Conservation (phyloP, 495 filamentous ascomycete species). For the Penicillium subrubescens region DNA sequence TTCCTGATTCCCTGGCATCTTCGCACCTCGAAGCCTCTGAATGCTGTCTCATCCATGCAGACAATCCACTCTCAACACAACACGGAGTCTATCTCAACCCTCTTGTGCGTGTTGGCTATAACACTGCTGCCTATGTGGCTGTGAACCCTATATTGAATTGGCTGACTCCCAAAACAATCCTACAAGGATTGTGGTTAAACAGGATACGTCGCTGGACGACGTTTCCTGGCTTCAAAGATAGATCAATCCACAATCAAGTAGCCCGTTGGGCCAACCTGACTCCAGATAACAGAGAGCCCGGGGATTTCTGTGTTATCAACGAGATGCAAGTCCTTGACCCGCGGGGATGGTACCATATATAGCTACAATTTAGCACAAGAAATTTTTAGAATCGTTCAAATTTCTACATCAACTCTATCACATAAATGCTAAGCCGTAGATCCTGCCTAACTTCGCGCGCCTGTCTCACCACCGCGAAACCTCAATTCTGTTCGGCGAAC, state of each 20-base stretch:
- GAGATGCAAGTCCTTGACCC: slow-evolving; percentile 80
- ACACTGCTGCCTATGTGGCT: slow-evolving; percentile 55
- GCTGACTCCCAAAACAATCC: slow-evolving; percentile 36
- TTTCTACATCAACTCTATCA: background rate
- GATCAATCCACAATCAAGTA: slow-evolving; percentile 40
- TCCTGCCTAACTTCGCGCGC: background rate
- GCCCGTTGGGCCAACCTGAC: slow-evolving; percentile 43
- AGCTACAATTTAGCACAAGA: background rate
- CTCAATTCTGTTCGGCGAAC: background rate
- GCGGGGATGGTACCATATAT: slow-evolving; percentile 80
- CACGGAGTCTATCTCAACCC: slow-evolving; percentile 79
- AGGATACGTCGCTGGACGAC: slow-evolving; percentile 54
- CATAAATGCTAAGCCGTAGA: background rate
- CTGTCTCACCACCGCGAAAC: no score
- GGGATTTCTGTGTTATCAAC: slow-evolving; percentile 71
- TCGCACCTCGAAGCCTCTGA: slow-evolving; percentile 77
- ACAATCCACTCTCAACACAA: slow-evolving; percentile 57
- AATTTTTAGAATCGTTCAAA: background rate
- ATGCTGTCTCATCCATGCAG: slow-evolving; percentile 81
- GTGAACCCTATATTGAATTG: slow-evolving; percentile 48
- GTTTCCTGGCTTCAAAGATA: slow-evolving; percentile 38
- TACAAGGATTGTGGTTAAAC: slow-evolving; percentile 59
- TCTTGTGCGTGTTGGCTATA: slow-evolving; percentile 74
- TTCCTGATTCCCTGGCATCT: slow-evolving; percentile 66
- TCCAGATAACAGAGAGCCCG: slow-evolving; percentile 50